Conservation (phyloP, 768 basidiomycete genomes). For the Macrolepiota fuliginosa region DNA sequence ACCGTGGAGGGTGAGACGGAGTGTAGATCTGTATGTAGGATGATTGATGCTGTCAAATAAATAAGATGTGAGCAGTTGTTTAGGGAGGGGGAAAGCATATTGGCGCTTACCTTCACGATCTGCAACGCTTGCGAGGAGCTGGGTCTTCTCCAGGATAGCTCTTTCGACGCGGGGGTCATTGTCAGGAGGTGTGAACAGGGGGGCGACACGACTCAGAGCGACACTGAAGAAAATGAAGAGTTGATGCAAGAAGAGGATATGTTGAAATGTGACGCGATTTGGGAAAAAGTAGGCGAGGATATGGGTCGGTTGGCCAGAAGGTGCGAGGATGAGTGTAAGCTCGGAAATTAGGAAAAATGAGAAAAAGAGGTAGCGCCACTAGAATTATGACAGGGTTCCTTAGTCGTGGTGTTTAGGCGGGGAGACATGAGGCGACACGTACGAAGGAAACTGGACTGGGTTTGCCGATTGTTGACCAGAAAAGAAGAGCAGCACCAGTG, state of each 20-base stretch:
- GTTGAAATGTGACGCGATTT: conserved; percentile 67
- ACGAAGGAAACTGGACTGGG: conserved; percentile 65
- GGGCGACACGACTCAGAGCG: conserved; percentile 68
- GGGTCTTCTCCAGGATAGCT: conserved; percentile 43
- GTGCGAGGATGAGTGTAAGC: conserved; percentile 61
- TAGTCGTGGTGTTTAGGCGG: conserved; percentile 8
- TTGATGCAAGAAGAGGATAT: conserved; percentile 75
- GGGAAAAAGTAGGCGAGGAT: conserved; percentile 60
- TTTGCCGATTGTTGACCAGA: conserved; percentile 62
- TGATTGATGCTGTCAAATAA: conserved; percentile 40
- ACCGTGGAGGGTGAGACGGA: conserved; percentile 40
- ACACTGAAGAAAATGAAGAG: conserved; percentile 73
- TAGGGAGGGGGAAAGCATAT: neutral
- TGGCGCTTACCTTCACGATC: conserved; percentile 52
- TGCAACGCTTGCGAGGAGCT: conserved; percentile 37
- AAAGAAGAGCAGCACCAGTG: conserved; percentile 51
- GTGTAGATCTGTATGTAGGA: conserved; percentile 53
- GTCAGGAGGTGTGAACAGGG: conserved; percentile 54
- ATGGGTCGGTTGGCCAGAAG: conserved; percentile 36
- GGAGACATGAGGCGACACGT: conserved; percentile 32
- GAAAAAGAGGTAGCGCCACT: conserved; percentile 86
- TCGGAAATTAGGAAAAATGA: conserved; percentile 59
- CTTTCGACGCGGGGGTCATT: conserved; percentile 32
- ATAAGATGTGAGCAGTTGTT: conserved; percentile 3
- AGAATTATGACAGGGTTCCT: neutral